Base-by-base conservation (phyloP, 495 filamentous ascomycete species). In the Neurospora tetrasperma region DNA sequence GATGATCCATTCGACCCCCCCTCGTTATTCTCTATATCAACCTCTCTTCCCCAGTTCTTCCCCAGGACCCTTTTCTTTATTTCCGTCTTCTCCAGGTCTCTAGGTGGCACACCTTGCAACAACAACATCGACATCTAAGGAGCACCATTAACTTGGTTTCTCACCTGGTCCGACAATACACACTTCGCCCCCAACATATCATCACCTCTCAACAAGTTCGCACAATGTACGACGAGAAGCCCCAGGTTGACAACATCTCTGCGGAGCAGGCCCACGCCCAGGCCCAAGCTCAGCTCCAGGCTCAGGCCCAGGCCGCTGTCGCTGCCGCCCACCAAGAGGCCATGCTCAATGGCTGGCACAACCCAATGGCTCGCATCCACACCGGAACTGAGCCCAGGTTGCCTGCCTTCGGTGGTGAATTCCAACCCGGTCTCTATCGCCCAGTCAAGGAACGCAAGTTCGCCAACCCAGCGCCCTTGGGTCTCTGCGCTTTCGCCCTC, bases 371-470 rank as follows among this genome's bases (percentile, higher is more conserved):
- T 48, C 89, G 92, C 76, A 83, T 88, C 79, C 90, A 92, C 84
- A 86, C 89, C 68, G 82, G 81, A 73, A 87, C 89, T 72, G 87
- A 87, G 31, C 77, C 84, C 9, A 81, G 86, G 44, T 94, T 87
- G 42, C 92, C 91, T 38, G 92, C 95, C 82, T 98, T 96, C 81
- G 95, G 95, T 81, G 94, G 94, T 88, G 93, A 96, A 76, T 94
- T 97, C 86, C 95, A 98, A 84, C 95, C 95, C 70, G 96, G 94
- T 89, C 89, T 94, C 69, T 97, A 94, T 87, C 89, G 87, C 81
- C 82, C 90, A 42, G 89, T 90, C 78, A 89, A 89, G 81, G 79
- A 85, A 72, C 91, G 93, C 83, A 96, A 95, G 85, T 90, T 95
- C 80, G 93, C 87, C 85, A 95, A 95, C 82, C 93, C 93, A 31